Conservation (phyloP, 1,284 basidiomycete genomes). For the Volvariella volvacea region DNA sequence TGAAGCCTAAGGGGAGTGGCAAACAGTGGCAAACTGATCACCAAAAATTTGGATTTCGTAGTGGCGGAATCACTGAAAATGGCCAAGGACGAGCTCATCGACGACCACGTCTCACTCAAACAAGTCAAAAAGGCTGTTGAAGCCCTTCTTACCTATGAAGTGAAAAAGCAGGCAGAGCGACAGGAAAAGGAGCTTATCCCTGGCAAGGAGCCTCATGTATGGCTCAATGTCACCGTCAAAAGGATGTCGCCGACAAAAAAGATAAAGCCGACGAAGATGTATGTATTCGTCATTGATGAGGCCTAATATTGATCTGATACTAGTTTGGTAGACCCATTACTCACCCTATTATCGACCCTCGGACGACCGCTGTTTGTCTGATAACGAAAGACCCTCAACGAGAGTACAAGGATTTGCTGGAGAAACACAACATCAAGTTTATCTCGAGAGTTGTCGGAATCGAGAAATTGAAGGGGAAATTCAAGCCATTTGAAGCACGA, state of each 20-base stretch:
- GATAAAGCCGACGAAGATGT: conserved; percentile 84
- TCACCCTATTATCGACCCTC: conserved; percentile 79
- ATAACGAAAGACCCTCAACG: conserved; percentile 95
- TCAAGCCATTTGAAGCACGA: conserved; percentile 88
- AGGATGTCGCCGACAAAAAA: conserved; percentile 68
- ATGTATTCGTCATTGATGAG: conserved; percentile 24
- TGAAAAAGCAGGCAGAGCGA: conserved; percentile 54
- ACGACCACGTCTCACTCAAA: conserved; percentile 58
- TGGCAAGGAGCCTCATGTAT: conserved; percentile 76
- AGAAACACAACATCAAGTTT: conserved; percentile 75
- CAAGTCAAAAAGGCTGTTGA: conserved; percentile 77
- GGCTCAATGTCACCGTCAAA: conserved; percentile 83
- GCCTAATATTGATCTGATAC: conserved; percentile 1
- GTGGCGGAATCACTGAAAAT: conserved; percentile 20
- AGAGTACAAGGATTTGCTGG: conserved; percentile 91
- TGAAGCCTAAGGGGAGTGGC: no score
- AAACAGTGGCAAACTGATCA: no score
- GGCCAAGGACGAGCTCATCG: conserved; percentile 50
- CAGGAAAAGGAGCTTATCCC: conserved; percentile 76
- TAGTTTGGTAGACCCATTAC: conserved; percentile 56
- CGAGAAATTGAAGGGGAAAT: conserved; percentile 86
- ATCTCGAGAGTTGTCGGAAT: conserved; percentile 91
- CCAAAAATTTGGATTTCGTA: no score
- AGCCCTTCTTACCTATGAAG: conserved; percentile 66
- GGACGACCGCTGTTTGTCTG: conserved; percentile 76